These are phyloP conservation scores for Clarireedia sp. DNA, from an alignment of 2,329 filamentous ascomycete species.

Conservation along the genomic window DNA sequence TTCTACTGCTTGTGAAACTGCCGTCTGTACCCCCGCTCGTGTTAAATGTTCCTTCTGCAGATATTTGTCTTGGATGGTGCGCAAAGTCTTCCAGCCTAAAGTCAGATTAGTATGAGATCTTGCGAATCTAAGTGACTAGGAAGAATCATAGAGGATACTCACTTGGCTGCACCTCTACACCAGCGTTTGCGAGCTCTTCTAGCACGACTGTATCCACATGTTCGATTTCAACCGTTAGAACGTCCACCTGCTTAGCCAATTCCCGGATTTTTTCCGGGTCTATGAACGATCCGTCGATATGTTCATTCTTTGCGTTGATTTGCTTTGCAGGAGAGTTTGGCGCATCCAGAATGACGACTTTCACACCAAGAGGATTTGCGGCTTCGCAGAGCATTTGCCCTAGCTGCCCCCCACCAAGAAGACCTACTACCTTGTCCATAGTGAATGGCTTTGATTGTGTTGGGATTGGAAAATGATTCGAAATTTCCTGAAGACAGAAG, in stretches of 20 bases:
- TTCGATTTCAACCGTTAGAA: slow-evolving; percentile 91
- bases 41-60: slow-evolving; percentile 76
- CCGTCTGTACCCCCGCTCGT: slow-evolving; percentile 61
- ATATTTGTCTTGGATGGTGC: slow-evolving; percentile 90
- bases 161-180: slow-evolving; percentile 44
- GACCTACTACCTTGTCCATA: slow-evolving; percentile 33
- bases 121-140: background rate
- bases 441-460: background rate
- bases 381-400: slow-evolving; percentile 91
- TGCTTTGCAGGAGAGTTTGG: slow-evolving; percentile 76
- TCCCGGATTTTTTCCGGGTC: slow-evolving; percentile 70
- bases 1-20: slow-evolving; percentile 52
- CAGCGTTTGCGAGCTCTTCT: slow-evolving; percentile 66
- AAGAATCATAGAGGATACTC: background rate
- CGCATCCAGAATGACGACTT: slow-evolving; percentile 72
- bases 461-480: too few species aligned
- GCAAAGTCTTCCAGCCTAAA: slow-evolving; percentile 78
- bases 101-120: slow-evolving; percentile 55
- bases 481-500: too few species aligned
- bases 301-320: slow-evolving; percentile 64
- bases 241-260: slow-evolving; percentile 68
- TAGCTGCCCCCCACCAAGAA: slow-evolving; percentile 62
- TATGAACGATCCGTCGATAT: slow-evolving; percentile 84
- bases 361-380: slow-evolving; percentile 69
- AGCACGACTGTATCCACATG: slow-evolving; percentile 87